Evolutionary conservation across 2,329 filamentous ascomycete genomes (phyloP).

Genomic region (Tolypocladium inflatum): DNA sequence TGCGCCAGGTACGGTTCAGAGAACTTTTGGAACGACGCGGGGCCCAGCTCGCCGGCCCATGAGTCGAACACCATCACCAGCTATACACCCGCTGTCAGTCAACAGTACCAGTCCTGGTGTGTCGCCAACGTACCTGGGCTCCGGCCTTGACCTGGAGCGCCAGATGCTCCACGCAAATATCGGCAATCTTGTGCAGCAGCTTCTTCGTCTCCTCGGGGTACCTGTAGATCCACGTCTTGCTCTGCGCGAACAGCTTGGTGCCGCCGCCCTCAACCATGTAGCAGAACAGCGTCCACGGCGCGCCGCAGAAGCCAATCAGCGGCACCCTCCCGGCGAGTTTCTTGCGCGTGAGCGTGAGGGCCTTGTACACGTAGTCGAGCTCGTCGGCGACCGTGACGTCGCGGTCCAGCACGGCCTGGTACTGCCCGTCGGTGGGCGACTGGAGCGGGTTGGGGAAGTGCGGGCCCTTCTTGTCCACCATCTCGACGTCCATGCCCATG

Average conservation of each 20-base stretch:
- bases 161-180: conserved; percentile 90
- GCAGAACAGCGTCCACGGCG: conserved; percentile 92
- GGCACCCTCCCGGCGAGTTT: conserved; percentile 86
- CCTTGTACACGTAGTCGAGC: conserved; percentile 90
- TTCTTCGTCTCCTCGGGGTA: conserved; percentile 72
- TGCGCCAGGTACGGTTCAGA: conserved; percentile 77
- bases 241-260: conserved; percentile 87
- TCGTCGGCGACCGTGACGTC: conserved; percentile 77
- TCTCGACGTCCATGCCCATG: conserved; percentile 97
- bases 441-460: conserved; percentile 82
- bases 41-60: conserved; percentile 91
- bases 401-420: conserved; percentile 63
- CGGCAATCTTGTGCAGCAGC: conserved; percentile 82
- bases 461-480: conserved; percentile 95
- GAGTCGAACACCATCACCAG: conserved; percentile 96
- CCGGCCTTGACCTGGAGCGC: conserved; percentile 88
- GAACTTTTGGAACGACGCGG: conserved; percentile 73
- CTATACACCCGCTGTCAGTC: conserved; percentile 24
- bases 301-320: conserved; percentile 91
- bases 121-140: conserved; percentile 55
- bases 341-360: conserved; percentile 80
- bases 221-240: conserved; percentile 94
- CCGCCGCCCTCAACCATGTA: conserved; percentile 99
- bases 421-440: conserved; percentile 75
- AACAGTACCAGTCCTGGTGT: background rate